A percentile compares a stretch with the other conserved stretches of the same genome.
phyloP scores from a whole-genome alignment of 2,329 filamentous ascomycete species.

The Sporothrix sp. region DNA sequence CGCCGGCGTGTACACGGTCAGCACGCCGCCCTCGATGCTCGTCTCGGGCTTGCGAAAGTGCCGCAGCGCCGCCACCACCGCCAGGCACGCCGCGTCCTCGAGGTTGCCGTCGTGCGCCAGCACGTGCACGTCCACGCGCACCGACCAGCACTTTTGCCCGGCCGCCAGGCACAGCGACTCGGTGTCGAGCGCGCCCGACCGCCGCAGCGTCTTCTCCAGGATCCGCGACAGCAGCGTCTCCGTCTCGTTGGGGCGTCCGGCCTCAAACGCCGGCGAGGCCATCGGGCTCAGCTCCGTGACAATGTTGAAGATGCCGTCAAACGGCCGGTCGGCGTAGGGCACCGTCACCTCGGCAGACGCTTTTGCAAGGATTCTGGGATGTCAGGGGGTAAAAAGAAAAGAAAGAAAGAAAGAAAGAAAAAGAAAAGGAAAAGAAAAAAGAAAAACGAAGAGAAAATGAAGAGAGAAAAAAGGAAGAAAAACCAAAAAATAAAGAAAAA shows the following conservation, averaged over 20 bases:
- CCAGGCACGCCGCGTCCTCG: constrained; percentile 76
- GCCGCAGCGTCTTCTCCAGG: constrained; percentile 87
- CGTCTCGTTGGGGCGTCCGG: constrained; percentile 70
- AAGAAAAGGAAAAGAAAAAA: constrained; percentile 3
- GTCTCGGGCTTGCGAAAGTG: constrained; percentile 91
- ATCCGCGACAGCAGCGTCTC: constrained; percentile 80
- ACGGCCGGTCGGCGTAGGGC: constrained; percentile 78
- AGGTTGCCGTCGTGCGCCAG: constrained; percentile 86
- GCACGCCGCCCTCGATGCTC: constrained; percentile 69
- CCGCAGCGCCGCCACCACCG: constrained; percentile 75
- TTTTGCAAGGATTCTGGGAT: constrained; percentile 63
- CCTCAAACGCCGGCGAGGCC: constrained; percentile 82
- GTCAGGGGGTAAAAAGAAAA: constrained; percentile 1
- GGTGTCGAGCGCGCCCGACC: constrained; percentile 85
- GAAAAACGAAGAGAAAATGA: neutral
- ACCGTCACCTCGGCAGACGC: constrained; percentile 82
- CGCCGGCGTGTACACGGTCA: constrained; percentile 73
- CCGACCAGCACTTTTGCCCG: constrained; percentile 80
- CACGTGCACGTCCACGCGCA: constrained; percentile 86
- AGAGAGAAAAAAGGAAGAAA: neutral
- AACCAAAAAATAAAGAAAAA: constrained; percentile 11
- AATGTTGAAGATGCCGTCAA: constrained; percentile 92
- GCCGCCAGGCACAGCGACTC: constrained; percentile 92
- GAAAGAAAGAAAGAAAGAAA: neutral
- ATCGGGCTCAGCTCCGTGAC: constrained; percentile 85